Base-by-base conservation (phyloP, 1,284 basidiomycete species). In the Ustilago crameri region DNA sequence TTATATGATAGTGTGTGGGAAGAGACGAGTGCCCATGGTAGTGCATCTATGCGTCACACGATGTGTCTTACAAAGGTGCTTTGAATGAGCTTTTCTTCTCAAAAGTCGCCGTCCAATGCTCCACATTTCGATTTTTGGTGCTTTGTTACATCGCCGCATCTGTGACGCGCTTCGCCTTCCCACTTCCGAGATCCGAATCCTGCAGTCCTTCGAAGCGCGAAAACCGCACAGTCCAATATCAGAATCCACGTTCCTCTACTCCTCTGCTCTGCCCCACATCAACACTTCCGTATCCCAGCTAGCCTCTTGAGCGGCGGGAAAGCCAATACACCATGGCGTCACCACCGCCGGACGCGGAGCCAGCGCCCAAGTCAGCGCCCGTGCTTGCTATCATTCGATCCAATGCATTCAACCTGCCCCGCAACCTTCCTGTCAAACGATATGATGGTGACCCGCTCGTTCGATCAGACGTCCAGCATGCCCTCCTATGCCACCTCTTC, bases 401-500 rank as follows among this genome's bases (percentile, higher is more conserved):
- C 18, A 67, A 67, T 37, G 64, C 64, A 18, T 56, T 57, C 49
- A 64, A 67, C 30, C 64, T 69, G 15, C 69, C 75, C 26, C 79
- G 80, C 34, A 81, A 81, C 49, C 69, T 79, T 35, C 79, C 80
- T 3, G 78, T 82, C 41, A 82, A 82, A 54, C 67, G 78, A n/a
- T 79, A 75, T 63, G 80, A 82, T 26, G 80, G 79, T 23, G 78
- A 80, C 44, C 76, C 80, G 35, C 61, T 82, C 1, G 65, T 73
- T 4, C 67, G 80, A 10, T 65, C 60, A 18, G 93, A 94, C 83
- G 88, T 93, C 37, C 92, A 94, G 85, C 93, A 89, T 84, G 91
- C 93, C 85, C 87, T 94, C 49, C 88, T 95, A 54, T 81, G 89
- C 76, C 86, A 89, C 82, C 89, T 95, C 77, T 95, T 95, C 85